Percentiles rank a stretch among this genome's conserved stretches.
Evolutionary conservation across 2,329 filamentous ascomycete species (phyloP).

Genomic region (Paecilomyces fulvus): DNA sequence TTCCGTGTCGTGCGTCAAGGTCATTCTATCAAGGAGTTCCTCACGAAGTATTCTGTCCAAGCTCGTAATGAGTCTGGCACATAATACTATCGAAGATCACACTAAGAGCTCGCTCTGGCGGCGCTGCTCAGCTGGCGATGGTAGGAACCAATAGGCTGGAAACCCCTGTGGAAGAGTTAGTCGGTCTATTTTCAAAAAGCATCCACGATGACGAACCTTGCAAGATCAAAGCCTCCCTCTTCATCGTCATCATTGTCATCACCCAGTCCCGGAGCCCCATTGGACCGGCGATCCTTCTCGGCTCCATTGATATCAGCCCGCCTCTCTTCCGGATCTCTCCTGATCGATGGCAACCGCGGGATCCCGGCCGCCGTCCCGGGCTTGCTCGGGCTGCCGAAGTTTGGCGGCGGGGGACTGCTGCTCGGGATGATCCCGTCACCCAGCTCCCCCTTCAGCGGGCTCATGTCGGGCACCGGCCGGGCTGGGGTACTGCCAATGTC

Average conservation of each 20-base stretch:
- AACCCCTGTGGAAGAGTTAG: constrained; percentile 27
- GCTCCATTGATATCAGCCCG: constrained; percentile 9
- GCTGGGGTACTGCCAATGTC: constrained; percentile 40
- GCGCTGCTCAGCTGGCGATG: constrained; percentile 35
- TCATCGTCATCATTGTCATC: constrained; percentile 34
- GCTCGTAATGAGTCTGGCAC: neutral
- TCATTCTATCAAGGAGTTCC: neutral
- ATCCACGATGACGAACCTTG: constrained; percentile 25
- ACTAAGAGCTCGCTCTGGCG: constrained; percentile 20
- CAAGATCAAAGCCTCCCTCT: constrained; percentile 38
- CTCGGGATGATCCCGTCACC: constrained; percentile 35
- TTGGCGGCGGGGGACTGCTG: constrained; percentile 41
- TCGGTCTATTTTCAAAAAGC: neutral
- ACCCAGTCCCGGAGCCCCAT: constrained; percentile 10
- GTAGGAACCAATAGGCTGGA: constrained; percentile 41
- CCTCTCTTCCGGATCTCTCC: constrained; percentile 14
- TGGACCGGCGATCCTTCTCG: constrained; percentile 7
- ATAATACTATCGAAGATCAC: neutral
- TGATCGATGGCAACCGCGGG: constrained; percentile 24
- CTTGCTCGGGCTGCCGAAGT: constrained; percentile 38
- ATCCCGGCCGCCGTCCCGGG: constrained; percentile 24
- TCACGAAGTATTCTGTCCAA: neutral
- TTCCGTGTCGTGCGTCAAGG: neutral
- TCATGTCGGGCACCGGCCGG: constrained; percentile 35
- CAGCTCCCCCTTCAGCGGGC: constrained; percentile 37